Conservation (phyloP, 1,284 basidiomycete species). For the Fomitiporia mediterranea region DNA sequence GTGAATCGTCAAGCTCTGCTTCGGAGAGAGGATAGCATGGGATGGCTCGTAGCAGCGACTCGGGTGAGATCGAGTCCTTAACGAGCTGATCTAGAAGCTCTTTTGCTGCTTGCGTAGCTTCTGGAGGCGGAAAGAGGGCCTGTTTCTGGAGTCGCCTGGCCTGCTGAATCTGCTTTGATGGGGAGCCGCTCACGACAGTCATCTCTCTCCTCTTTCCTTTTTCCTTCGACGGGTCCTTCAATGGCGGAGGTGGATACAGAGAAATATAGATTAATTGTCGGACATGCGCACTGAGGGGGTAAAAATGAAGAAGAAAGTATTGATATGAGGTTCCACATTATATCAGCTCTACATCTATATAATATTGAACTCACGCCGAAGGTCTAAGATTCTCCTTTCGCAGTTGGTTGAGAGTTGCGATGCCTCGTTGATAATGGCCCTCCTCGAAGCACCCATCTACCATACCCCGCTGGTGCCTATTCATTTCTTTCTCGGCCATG, state of each 20-base stretch:
- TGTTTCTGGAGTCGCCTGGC: constrained; percentile 39
- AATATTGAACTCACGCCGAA: constrained; percentile 39
- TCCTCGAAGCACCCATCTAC: constrained; percentile 71
- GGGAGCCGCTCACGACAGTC: constrained; percentile 27
- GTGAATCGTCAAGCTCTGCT: constrained; percentile 15
- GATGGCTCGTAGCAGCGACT: constrained; percentile 47
- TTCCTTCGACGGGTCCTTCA: constrained; percentile 23
- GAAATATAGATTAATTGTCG: constrained; percentile 65
- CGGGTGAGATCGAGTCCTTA: constrained; percentile 47
- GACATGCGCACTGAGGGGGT: constrained; percentile 46
- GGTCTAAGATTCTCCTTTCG: constrained; percentile 51
- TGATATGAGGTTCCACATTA: too few relatives aligned
- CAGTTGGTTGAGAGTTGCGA: constrained; percentile 53
- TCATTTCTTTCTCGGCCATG: constrained; percentile 33
- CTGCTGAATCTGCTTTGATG: constrained; percentile 38
- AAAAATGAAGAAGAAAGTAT: not conserved
- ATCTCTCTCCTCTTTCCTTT: constrained; percentile 31
- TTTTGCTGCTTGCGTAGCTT: constrained; percentile 46
- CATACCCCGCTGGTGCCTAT: constrained; percentile 47
- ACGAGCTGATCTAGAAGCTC: constrained; percentile 53
- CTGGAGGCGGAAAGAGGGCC: constrained; percentile 34
- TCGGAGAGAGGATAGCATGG: constrained; percentile 39
- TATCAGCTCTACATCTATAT: not conserved
- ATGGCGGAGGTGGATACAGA: constrained; percentile 47
- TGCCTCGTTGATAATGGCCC: constrained; percentile 62